These are phyloP conservation scores for Noccaea caerulescens DNA, from an alignment of 345 rosid genomes.

Conservation along the genomic window DNA sequence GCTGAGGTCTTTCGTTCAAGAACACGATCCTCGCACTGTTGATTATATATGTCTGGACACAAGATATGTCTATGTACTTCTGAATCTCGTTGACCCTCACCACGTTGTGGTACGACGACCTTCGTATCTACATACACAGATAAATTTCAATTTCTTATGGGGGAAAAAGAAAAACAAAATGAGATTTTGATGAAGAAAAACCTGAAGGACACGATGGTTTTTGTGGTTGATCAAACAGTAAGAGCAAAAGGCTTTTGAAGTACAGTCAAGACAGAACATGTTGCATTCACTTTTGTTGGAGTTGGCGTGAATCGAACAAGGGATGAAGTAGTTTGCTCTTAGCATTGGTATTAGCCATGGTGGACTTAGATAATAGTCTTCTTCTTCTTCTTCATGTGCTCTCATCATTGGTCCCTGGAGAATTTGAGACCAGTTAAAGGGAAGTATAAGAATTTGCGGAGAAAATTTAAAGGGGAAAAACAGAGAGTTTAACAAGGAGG, in stretches of 20 bases:
- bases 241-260: constrained; percentile 68
- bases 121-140: constrained; percentile 61
- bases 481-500: neutral
- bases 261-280: constrained; percentile 83
- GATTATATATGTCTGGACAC: constrained; percentile 88
- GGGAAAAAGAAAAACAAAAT: neutral
- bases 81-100: constrained; percentile 90
- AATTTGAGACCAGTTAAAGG: neutral
- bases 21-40: constrained; percentile 93
- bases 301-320: constrained; percentile 65
- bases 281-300: constrained; percentile 85
- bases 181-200: constrained; percentile 21
- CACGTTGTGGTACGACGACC: constrained; percentile 95
- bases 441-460: neutral
- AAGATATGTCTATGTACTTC: constrained; percentile 78
- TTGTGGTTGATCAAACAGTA: constrained; percentile 66
- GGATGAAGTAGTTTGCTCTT: constrained; percentile 66
- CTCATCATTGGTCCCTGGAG: constrained; percentile 48
- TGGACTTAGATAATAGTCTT: constrained; percentile 52
- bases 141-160: neutral
- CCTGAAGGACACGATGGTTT: constrained; percentile 84
- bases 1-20: constrained; percentile 87
- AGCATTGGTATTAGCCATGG: constrained; percentile 84
- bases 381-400: constrained; percentile 44
- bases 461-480: neutral